These are phyloP conservation scores for Penicillium ochrochloron DNA, from an alignment of 495 filamentous ascomycete genomes.

Conservation along the genomic window DNA sequence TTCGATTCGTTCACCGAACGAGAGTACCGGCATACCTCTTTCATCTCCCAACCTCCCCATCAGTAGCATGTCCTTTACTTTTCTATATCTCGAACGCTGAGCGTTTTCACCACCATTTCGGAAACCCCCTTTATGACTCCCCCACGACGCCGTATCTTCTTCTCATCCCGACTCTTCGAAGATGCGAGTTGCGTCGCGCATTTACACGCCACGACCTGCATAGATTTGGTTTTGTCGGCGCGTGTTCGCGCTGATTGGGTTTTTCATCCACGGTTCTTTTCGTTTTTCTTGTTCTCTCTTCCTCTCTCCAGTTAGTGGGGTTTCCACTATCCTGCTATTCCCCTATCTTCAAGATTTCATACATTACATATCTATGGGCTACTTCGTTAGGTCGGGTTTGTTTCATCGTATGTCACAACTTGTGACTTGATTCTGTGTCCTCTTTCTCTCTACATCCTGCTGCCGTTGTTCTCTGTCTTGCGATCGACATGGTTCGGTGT, in stretches of 20 bases:
- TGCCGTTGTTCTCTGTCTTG: slow-evolving; percentile 7
- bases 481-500: slow-evolving; percentile 33
- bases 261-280: slow-evolving; percentile 18
- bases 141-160: background rate
- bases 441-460: slow-evolving; percentile 2
- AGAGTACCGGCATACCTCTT: background rate
- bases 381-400: background rate
- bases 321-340: slow-evolving; percentile 17
- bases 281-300: background rate
- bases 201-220: slow-evolving; percentile 35
- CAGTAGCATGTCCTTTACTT: background rate
- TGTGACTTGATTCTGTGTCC: slow-evolving; percentile 8
- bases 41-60: slow-evolving; percentile 2
- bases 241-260: slow-evolving; percentile 20
- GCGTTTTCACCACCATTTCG: slow-evolving; percentile 18
- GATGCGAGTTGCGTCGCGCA: slow-evolving; percentile 23
- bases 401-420: background rate
- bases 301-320: background rate
- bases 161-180: background rate
- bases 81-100: slow-evolving; percentile 17
- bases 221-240: slow-evolving; percentile 34
- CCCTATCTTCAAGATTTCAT: slow-evolving; percentile 25
- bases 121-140: background rate
- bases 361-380: slow-evolving; percentile 32
- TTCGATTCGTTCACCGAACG: slow-evolving; percentile 2